phyloP scores from a whole-genome alignment of 2,329 filamentous ascomycete genomes.

The Akanthomyces muscarius region DNA sequence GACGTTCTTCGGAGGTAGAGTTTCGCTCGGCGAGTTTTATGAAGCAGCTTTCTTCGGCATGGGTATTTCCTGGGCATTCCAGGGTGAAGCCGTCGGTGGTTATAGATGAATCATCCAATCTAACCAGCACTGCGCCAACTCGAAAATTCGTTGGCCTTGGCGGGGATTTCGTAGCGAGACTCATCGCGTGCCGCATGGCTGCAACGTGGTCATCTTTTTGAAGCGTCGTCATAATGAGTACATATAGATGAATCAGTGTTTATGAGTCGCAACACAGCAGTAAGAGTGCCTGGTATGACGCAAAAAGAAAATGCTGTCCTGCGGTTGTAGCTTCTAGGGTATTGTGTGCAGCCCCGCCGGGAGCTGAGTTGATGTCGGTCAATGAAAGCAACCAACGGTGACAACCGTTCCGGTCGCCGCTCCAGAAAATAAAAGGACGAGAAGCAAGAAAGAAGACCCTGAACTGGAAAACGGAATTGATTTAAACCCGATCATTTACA shows the following conservation, averaged over 20 bases:
- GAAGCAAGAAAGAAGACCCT: no score
- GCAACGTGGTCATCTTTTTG: slow-evolving; percentile 40
- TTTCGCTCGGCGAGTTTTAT: slow-evolving; percentile 60
- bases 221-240: background rate
- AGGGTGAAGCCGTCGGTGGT: slow-evolving; percentile 85
- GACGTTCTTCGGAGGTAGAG: slow-evolving; percentile 48
- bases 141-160: slow-evolving; percentile 89
- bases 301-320: background rate
- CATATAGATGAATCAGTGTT: background rate
- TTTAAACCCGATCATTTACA: no score
- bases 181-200: slow-evolving; percentile 67
- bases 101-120: slow-evolving; percentile 52
- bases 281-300: background rate
- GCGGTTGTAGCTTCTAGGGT: slow-evolving; percentile 4
- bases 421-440: no score
- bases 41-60: slow-evolving; percentile 91
- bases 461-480: no score
- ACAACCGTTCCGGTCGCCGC: no score
- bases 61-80: slow-evolving; percentile 87
- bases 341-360: background rate
- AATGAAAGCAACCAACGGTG: background rate
- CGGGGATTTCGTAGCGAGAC: slow-evolving; percentile 73
- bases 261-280: background rate
- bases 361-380: background rate
- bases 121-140: slow-evolving; percentile 84